Evolutionary conservation across 129 eudicot species (phyloP).

Genomic region (Pittosporum tobira): DNA sequence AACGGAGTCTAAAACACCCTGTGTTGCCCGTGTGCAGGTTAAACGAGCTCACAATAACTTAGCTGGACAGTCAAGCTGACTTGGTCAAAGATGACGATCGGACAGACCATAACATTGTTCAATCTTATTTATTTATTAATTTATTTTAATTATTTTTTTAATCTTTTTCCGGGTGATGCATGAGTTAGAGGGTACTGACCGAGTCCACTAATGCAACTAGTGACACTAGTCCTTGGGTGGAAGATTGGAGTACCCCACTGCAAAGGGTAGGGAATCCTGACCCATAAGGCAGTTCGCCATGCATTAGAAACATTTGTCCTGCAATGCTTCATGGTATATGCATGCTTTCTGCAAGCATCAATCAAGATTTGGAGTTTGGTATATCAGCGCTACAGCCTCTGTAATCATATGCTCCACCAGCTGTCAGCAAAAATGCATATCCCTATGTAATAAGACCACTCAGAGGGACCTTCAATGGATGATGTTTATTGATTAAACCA

Average conservation of each 20-base stretch:
- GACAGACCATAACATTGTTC: too few species aligned
- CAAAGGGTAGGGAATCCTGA: slow-evolving; percentile 84
- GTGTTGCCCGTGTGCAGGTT: too few species aligned
- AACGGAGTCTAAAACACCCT: too few species aligned
- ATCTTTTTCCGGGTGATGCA: too few species aligned
- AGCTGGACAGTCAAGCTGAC: too few species aligned
- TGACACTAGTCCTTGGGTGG: slow-evolving; percentile 65
- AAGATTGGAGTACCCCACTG: slow-evolving; percentile 96
- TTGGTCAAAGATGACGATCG: too few species aligned
- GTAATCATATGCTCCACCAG: slow-evolving; percentile 86
- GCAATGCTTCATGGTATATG: slow-evolving; percentile 92
- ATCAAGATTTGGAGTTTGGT: slow-evolving; percentile 73
- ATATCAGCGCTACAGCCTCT: slow-evolving; percentile 71
- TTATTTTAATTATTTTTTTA: too few species aligned
- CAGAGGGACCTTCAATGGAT: slow-evolving; percentile 92
- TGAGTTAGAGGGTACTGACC: slow-evolving; percentile 49
- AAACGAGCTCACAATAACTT: too few species aligned
- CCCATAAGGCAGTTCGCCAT: slow-evolving; percentile 84
- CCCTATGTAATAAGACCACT: slow-evolving; percentile 69
- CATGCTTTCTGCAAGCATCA: slow-evolving; percentile 78
- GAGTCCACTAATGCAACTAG: slow-evolving; percentile 81
- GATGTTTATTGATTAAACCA: neutral
- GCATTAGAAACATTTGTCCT: slow-evolving; percentile 85
- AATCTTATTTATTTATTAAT: too few species aligned
- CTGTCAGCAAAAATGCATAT: slow-evolving; percentile 87